Conservation (phyloP, 139 green algal genomes). For the Diplosphaera chodatii region DNA sequence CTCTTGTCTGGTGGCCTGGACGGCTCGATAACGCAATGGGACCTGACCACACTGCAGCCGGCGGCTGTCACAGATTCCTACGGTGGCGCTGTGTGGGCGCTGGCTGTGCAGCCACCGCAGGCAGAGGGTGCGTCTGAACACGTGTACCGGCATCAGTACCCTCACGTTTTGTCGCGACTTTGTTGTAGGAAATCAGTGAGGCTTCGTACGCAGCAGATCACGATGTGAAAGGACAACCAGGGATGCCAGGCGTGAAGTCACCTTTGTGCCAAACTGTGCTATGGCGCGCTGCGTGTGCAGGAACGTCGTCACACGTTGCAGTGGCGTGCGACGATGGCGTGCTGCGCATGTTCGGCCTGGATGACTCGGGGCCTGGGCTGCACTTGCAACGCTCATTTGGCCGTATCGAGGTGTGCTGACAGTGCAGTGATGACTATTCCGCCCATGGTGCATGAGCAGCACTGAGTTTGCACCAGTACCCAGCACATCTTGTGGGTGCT, state of each 20-base stretch:
- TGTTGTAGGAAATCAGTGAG: no score
- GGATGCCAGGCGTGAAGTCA: no score
- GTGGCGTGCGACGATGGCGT: constrained; percentile 88
- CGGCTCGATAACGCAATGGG: constrained; percentile 65
- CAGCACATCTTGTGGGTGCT: no score
- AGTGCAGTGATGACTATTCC: no score
- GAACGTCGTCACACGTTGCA: constrained; percentile 48
- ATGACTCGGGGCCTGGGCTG: constrained; percentile 45
- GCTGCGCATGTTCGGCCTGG: constrained; percentile 65
- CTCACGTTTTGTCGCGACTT: no score
- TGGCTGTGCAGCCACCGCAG: constrained; percentile 46
- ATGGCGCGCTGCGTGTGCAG: no score
- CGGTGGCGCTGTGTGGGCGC: constrained; percentile 80
- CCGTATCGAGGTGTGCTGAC: constrained; percentile 37
- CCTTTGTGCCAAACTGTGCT: no score
- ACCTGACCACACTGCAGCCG: constrained; percentile 26
- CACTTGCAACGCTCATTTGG: constrained; percentile 49
- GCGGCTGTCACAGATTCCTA: constrained; percentile 47
- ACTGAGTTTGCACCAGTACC: no score
- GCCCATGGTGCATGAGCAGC: no score
- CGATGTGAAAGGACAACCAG: no score
- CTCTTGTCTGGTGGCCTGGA: constrained; percentile 73
- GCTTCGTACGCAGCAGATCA: no score
- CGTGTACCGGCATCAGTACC: no score
- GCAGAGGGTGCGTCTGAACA: neutral